Percentiles rank a stretch among this genome's conserved stretches.
Conservation (phyloP, 768 basidiomycete species). For the Suillus tomentosus region DNA sequence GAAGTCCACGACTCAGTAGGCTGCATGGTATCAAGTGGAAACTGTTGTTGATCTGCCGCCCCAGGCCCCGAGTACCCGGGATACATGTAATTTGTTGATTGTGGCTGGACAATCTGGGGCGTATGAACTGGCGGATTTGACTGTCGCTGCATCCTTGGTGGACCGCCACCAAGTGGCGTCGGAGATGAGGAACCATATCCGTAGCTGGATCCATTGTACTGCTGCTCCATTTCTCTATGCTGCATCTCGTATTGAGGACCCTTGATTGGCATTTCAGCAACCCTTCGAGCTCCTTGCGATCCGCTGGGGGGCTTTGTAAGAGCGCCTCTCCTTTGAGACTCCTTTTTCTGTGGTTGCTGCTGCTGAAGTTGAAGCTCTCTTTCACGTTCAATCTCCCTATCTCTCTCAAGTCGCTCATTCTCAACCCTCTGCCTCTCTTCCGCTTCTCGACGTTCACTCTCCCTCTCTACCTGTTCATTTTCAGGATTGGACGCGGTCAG, state of each 20-base stretch:
- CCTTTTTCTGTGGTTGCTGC: constrained; percentile 42
- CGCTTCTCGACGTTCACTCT: constrained; percentile 38
- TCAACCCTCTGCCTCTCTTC: constrained; percentile 44
- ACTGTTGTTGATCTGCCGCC: constrained; percentile 40
- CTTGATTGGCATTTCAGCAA: constrained; percentile 85
- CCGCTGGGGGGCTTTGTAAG: constrained; percentile 67
- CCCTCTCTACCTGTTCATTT: constrained; percentile 34
- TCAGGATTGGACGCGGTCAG: constrained; percentile 35
- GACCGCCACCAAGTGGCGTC: constrained; percentile 23
- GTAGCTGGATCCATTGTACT: constrained; percentile 53
- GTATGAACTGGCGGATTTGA: constrained; percentile 31
- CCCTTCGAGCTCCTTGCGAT: constrained; percentile 51
- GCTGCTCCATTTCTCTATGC: constrained; percentile 89
- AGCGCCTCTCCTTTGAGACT: constrained; percentile 46
- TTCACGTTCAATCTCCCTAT: constrained; percentile 40
- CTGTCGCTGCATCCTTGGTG: constrained; percentile 28
- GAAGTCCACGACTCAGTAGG: constrained; percentile 43
- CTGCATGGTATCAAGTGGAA: constrained; percentile 66
- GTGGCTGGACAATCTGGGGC: constrained; percentile 32
- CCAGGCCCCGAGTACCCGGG: constrained; percentile 17
- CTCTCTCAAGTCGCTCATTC: constrained; percentile 47
- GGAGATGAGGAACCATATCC: constrained; percentile 29
- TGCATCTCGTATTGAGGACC: constrained; percentile 95
- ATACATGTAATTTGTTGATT: constrained; percentile 28
- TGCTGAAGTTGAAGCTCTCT: constrained; percentile 33